Percentiles rank a stretch among this genome's conserved stretches.
phyloP scores from a whole-genome alignment of 1,284 basidiomycete species.

The Cryptococcus maquisensis region DNA sequence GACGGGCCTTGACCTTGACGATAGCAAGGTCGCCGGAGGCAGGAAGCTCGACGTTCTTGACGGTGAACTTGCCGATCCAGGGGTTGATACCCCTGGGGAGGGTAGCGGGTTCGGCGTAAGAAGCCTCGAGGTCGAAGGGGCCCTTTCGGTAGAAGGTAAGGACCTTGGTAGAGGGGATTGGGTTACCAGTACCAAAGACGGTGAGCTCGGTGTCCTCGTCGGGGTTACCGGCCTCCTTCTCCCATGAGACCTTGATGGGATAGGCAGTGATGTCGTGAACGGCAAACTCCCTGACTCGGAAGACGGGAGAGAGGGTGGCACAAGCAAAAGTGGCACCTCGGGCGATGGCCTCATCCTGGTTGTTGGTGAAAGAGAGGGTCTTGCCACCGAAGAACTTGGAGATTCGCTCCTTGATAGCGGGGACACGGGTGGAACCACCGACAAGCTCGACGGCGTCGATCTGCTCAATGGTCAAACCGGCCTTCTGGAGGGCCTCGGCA shows the following conservation, averaged over 20 bases:
- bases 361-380: constrained; percentile 76
- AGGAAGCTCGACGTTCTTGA: constrained; percentile 67
- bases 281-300: constrained; percentile 89
- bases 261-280: constrained; percentile 77
- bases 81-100: constrained; percentile 77
- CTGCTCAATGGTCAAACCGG: constrained; percentile 59
- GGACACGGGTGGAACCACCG: constrained; percentile 65
- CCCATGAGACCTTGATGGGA: constrained; percentile 84
- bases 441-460: constrained; percentile 65
- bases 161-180: constrained; percentile 84
- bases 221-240: constrained; percentile 63
- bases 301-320: constrained; percentile 88
- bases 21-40: constrained; percentile 66
- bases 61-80: constrained; percentile 72
- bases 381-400: constrained; percentile 63
- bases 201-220: constrained; percentile 84
- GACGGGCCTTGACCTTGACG: constrained; percentile 82
- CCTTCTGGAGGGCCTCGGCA: constrained; percentile 57
- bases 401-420: constrained; percentile 64
- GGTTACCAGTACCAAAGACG: constrained; percentile 78
- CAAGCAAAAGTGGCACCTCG: constrained; percentile 91
- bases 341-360: constrained; percentile 91
- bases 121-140: constrained; percentile 77
- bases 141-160: constrained; percentile 88
- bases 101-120: constrained; percentile 63